These are phyloP conservation scores for Ophiostoma sp. DNA, from an alignment of 2,329 filamentous ascomycete species.

Conservation along the genomic window DNA sequence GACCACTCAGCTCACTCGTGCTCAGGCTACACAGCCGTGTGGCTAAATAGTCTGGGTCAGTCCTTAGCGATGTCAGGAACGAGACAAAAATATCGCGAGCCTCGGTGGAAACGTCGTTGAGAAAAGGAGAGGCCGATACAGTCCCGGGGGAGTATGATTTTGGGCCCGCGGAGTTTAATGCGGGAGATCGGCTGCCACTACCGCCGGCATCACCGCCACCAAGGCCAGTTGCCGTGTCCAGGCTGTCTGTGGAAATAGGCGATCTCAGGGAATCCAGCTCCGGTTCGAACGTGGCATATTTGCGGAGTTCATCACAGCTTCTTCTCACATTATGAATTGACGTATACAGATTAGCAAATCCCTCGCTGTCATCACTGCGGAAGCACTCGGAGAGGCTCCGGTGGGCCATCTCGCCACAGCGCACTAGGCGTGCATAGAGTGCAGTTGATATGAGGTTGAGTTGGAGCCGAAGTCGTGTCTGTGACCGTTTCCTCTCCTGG, in stretches of 20 bases:
- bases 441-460: constrained; percentile 69
- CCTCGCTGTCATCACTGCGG: constrained; percentile 71
- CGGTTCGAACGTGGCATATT: constrained; percentile 65
- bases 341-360: constrained; percentile 68
- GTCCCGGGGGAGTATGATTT: constrained; percentile 34
- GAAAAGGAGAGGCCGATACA: constrained; percentile 50
- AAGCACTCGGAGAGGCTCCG: constrained; percentile 73
- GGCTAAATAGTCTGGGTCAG: constrained; percentile 82
- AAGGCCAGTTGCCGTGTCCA: constrained; percentile 43
- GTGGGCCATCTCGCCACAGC: constrained; percentile 69
- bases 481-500: constrained; percentile 72
- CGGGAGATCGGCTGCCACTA: background rate
- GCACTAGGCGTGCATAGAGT: constrained; percentile 66
- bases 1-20: constrained; percentile 66
- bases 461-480: constrained; percentile 67
- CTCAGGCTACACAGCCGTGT: constrained; percentile 72
- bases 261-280: constrained; percentile 62
- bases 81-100: constrained; percentile 70
- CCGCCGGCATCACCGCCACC: background rate
- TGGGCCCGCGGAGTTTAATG: background rate
- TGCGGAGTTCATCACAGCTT: constrained; percentile 67
- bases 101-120: constrained; percentile 69
- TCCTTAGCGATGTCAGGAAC: constrained; percentile 76
- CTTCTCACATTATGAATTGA: constrained; percentile 73
- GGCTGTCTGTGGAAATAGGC: constrained; percentile 44